Evolutionary conservation across 2,329 filamentous ascomycete species (phyloP).

Genomic region (Aspergillus ruber): DNA sequence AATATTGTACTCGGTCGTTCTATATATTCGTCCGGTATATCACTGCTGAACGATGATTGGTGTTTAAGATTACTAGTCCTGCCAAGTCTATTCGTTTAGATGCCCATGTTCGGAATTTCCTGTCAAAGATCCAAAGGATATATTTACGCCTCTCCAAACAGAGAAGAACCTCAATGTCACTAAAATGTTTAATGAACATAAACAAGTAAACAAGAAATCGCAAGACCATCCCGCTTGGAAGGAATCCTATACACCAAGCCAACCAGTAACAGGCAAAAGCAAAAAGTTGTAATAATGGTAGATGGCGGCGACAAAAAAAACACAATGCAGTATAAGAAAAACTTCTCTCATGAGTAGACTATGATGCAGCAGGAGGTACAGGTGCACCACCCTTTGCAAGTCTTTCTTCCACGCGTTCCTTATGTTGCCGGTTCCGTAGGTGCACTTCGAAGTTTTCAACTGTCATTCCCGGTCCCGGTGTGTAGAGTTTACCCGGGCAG

Average conservation of each 20-base stretch:
- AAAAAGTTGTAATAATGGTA: conserved; percentile 3
- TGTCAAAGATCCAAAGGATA: neutral
- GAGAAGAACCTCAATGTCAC: conserved; percentile 1
- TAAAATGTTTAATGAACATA: conserved; percentile 6
- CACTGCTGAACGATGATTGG: conserved; percentile 8
- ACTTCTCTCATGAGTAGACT: neutral
- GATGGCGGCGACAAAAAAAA: neutral
- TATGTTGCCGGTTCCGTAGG: conserved; percentile 75
- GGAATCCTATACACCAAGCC: conserved; percentile 15
- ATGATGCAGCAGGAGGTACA: conserved; percentile 2
- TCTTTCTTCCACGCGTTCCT: conserved; percentile 59
- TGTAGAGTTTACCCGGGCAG: conserved; percentile 90
- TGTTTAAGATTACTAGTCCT: too few species aligned
- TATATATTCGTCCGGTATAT: conserved; percentile 5
- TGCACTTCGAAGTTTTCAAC: conserved; percentile 91
- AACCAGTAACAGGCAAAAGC: conserved; percentile 2
- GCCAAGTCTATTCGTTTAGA: too few species aligned
- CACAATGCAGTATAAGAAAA: neutral
- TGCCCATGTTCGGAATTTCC: too few species aligned
- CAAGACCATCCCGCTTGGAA: conserved; percentile 5
- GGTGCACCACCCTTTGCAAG: conserved; percentile 24
- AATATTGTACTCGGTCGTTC: conserved; percentile 1
- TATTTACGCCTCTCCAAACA: conserved; percentile 3
- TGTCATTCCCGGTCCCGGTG: conserved; percentile 75
- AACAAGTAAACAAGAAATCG: neutral